These are phyloP conservation scores for Claviceps fusiformis DNA, from an alignment of 2,329 filamentous ascomycete genomes.

Conservation along the genomic window DNA sequence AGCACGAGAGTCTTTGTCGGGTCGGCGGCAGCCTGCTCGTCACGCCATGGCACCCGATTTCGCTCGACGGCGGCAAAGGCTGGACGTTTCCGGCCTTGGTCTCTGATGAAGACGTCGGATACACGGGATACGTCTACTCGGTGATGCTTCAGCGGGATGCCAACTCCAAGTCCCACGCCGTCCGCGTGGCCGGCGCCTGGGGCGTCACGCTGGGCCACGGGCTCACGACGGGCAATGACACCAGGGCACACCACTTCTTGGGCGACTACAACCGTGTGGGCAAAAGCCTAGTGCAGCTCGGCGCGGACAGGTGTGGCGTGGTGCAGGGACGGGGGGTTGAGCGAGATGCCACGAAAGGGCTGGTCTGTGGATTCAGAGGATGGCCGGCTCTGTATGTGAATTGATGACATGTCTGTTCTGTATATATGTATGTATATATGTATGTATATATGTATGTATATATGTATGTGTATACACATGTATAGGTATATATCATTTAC, in stretches of 20 bases:
- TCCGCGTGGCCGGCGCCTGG: conserved; percentile 32
- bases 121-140: not conserved
- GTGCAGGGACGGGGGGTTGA: not conserved
- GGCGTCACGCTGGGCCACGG: conserved; percentile 49
- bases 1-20: conserved; percentile 26
- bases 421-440: too few relatives aligned
- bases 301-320: not conserved
- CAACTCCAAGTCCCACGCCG: conserved; percentile 28
- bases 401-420: not conserved
- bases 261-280: not conserved
- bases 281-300: not conserved
- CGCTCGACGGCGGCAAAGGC: conserved; percentile 15
- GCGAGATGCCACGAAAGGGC: not conserved
- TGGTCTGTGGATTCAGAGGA: not conserved
- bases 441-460: too few relatives aligned
- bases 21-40: conserved; percentile 31
- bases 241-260: conserved; percentile 19
- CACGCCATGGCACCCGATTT: conserved; percentile 48
- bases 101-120: not conserved
- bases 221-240: conserved; percentile 19
- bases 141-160: not conserved
- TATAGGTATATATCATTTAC: too few relatives aligned
- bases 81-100: conserved; percentile 30
- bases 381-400: not conserved
- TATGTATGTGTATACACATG: too few relatives aligned